Conservation (phyloP, 1,284 basidiomycete species). For the Mycena sp. region DNA sequence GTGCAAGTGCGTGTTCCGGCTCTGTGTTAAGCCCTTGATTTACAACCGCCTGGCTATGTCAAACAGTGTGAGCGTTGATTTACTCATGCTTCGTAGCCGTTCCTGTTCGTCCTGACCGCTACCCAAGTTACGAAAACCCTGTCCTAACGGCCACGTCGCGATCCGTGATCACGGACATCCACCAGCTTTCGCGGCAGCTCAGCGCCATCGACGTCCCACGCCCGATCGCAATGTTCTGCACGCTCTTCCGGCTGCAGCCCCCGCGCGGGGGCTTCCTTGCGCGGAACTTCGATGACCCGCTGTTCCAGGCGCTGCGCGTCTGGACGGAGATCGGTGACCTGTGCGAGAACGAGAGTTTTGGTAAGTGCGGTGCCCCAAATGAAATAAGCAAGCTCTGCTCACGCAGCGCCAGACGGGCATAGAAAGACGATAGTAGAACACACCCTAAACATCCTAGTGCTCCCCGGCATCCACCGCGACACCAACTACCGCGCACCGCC, state of each 20-base stretch:
- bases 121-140: slow-evolving; percentile 78
- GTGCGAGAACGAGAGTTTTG: slow-evolving; percentile 79
- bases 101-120: slow-evolving; percentile 3
- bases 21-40: slow-evolving; percentile 5
- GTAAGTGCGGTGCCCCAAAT: slow-evolving; percentile 50
- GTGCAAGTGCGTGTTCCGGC: slow-evolving; percentile 59
- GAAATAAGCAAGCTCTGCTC: slow-evolving; percentile 15
- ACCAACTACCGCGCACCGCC: slow-evolving; percentile 40
- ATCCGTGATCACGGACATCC: slow-evolving; percentile 73
- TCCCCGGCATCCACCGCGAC: slow-evolving; percentile 60
- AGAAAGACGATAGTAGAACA: slow-evolving; percentile 77
- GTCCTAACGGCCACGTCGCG: slow-evolving; percentile 77
- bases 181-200: slow-evolving; percentile 64
- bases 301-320: slow-evolving; percentile 68
- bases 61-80: slow-evolving; percentile 38
- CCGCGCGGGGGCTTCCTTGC: slow-evolving; percentile 39
- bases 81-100: neutral
- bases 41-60: slow-evolving; percentile 20
- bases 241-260: slow-evolving; percentile 59
- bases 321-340: slow-evolving; percentile 81
- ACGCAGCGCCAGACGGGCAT: slow-evolving; percentile 65
- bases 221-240: slow-evolving; percentile 66
- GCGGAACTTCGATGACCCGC: slow-evolving; percentile 48
- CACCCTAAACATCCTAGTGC: slow-evolving; percentile 63
- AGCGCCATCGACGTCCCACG: slow-evolving; percentile 70